Evolutionary conservation across 2,329 filamentous ascomycete species (phyloP), one percentile per base, ranked within the genome.

Genomic region (Colletotrichum tamarilloi): DNA sequence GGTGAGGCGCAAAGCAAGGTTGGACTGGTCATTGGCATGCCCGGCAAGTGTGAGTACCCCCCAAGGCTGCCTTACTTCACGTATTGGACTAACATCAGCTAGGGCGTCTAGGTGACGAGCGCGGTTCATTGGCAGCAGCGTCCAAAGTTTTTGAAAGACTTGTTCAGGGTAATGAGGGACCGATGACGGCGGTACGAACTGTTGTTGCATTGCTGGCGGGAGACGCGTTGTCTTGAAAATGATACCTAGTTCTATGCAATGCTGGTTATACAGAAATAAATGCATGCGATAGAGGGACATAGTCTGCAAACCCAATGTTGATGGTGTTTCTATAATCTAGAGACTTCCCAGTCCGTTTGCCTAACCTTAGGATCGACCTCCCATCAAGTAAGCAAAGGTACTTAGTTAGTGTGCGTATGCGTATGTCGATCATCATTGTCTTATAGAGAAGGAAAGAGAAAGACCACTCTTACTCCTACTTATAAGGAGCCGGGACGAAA

Each of bases 1-100:
- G 92, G 92, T 6, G 92, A 94, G 78, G 92, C 91, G 5, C 87
- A 88, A 77, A 93, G 88, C 76, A 84, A 84, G 57, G 81, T 94
- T 19, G 83, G 82, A 5, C 84, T 92, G 12, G 79, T 89, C 74
- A 83, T 90, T 2, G 87, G 88, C 5, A 83, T 91, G 53, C 92
- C 92, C 0, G 85, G 84, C 8, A 89, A 88, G 78, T 94, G 92
- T 94, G 81, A 87, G 91, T 88, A 22, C 35, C 46, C 38, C 46
- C 30, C 30, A 35, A 38, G 19, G 4, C 19, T n/a, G 46, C 35
- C 22, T 5, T 26, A 5, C 1, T 12, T 28, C 7, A 28, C 3
- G 22, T 19, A 3, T 19, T 26, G 1, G 62, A 28, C 74, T 76
- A 46, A 79, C 76, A 77, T 30, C 35, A 4, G 49, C n/a, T 73